Base-by-base conservation (phyloP, 371 early-diverging fungal genomes). In the Chytridiales sp. region DNA sequence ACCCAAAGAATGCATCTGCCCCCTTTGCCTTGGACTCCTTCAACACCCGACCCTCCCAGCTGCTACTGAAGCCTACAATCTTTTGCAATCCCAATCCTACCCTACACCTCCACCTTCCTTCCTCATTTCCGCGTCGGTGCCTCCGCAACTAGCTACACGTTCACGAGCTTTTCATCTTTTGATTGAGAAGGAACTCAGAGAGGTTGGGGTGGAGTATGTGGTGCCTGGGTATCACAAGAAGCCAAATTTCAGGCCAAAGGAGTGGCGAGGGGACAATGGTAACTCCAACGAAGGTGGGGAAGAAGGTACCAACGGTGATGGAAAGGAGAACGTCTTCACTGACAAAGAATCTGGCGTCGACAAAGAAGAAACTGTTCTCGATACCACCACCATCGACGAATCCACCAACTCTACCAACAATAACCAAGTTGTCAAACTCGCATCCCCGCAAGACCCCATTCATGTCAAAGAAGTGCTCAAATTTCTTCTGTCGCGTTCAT, bases 401-500 rank as follows among this genome's bases (percentile, higher is more conserved):
- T 46, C n/a, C 51, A 22, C 11, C 34, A 29, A 40, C 13, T 24
- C 35, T 39, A 24, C 35, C 32, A 39, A 26, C 56, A 32, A 13
- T 3, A 52, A 40, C 36, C 35, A 47, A 0, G 51, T 31, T 4
- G 53, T 48, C 24, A 35, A 17, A 9, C 49, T 50, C 43, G 19
- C 59, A 15, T 19, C 41, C 11, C 26, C 29, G 15, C 15, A 19
- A 19, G 27, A 38, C 11, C 44, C 61, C n/a, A 41, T 72, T 26
- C 73, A 76, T 30, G 71, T 76, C 56, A 76, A 76, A 48, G 76
- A 76, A 29, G 51, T 70, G 9, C 57, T 76, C 13, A 61, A 57
- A 34, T n/a, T 24, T 5, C 32, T 70, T 21, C 21, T 72, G 22
- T 32, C 52, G 1, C 58, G 65, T 21, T 35, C 39, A 0, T 61